Conservation (phyloP, 108 stramenopile species). For the Cyclostephanos invisitatus region DNA sequence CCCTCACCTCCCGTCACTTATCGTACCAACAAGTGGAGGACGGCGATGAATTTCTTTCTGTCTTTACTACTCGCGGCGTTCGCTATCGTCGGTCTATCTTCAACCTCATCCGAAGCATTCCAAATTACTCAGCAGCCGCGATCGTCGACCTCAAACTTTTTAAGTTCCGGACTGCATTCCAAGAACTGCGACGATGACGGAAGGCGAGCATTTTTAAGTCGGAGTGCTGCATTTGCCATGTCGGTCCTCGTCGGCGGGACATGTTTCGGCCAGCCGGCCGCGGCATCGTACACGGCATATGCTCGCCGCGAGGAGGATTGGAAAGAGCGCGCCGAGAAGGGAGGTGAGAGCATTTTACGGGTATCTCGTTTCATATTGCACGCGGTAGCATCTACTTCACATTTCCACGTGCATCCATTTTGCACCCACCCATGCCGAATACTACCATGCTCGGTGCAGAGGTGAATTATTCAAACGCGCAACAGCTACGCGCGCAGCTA, state of each 20-base stretch:
- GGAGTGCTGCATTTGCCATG: slow-evolving; percentile 20
- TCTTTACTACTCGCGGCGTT: background rate
- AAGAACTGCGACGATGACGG: slow-evolving; percentile 12
- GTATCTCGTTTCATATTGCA: no score
- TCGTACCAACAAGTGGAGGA: background rate
- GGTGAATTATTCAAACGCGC: slow-evolving; percentile 60
- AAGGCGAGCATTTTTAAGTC: slow-evolving; percentile 23
- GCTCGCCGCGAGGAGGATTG: slow-evolving; percentile 78
- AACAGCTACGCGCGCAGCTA: slow-evolving; percentile 63
- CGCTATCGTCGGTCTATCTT: slow-evolving; percentile 1
- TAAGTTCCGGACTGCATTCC: slow-evolving; percentile 11
- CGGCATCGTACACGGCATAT: slow-evolving; percentile 71
- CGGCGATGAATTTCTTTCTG: slow-evolving; percentile 22
- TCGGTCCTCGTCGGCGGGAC: slow-evolving; percentile 36
- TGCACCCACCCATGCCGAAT: background rate
- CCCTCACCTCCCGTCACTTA: background rate
- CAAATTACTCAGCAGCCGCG: slow-evolving; percentile 14
- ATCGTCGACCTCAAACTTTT: slow-evolving; percentile 5
- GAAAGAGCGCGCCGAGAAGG: slow-evolving; percentile 61
- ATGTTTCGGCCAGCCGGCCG: slow-evolving; percentile 4
- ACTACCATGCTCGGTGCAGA: slow-evolving; percentile 26
- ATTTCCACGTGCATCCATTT: background rate
- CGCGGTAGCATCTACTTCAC: background rate
- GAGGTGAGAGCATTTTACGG: slow-evolving; percentile 64
- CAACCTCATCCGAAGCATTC: slow-evolving; percentile 15